Base-by-base conservation (phyloP, 2,329 filamentous ascomycete genomes). In the Curvularia sp. region DNA sequence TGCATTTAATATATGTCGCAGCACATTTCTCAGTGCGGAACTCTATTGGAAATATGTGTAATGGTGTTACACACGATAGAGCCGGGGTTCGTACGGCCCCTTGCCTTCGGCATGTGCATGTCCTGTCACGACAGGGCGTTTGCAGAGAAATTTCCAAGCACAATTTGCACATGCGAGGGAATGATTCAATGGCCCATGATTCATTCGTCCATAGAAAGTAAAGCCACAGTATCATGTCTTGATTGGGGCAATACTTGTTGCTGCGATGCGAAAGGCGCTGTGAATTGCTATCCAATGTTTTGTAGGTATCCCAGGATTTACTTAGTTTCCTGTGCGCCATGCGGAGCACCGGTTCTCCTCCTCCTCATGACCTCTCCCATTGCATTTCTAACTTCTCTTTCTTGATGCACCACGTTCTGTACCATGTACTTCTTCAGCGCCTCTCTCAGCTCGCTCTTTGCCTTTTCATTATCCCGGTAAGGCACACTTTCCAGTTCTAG, bases 381-480 rank as follows among this genome's bases (percentile, higher is more conserved):
- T 0, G 93, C 93, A 75, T 92, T 89, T 66, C 88, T 85, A 8
- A 98, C 94, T 78, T 94, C 91, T 0, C 88, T 89, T 85, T 87
- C 65, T 87, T 85, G 59, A 96, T 90, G 13, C 89, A 77, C 69
- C 6, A 76, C 93, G 72, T 96, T 96, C 75, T 96, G 88, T 50
- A 97, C 88, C 66, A 98, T 81, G 85, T 92, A 96, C 70, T 95
- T 91, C 77, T 89, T 90, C 78, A 97, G 85, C 69, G 89, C 90
- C 41, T 84, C 84, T 61, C 88, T 85, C 70, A 96, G 78, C 58
- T 86, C 87, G 38, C 63, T 64, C 44, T 81, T 82, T 47, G 89
- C 80, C 60, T 85, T 84, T 35, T 84, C 79, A 70, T 96, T 89
- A n/a, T 88, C 89, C 50, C 83, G 86, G 77, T 93, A 97, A 0